These are phyloP conservation scores for Thozetella sp. DNA, from an alignment of 495 filamentous ascomycete genomes.

Conservation along the genomic window DNA sequence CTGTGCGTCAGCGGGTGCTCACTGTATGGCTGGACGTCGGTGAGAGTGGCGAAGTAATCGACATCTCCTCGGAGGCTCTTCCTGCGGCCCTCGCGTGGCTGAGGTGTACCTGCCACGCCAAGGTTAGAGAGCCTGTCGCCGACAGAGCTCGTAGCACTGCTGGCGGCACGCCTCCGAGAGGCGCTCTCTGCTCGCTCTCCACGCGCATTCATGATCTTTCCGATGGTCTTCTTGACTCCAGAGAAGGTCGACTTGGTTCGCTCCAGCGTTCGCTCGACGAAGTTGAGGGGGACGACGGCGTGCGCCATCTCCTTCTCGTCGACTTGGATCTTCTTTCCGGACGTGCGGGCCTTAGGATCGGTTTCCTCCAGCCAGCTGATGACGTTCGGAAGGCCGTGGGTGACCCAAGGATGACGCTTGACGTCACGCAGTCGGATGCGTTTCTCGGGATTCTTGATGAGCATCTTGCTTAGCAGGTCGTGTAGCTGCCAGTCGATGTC, in stretches of 20 bases:
- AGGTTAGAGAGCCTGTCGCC: slow-evolving; percentile 38
- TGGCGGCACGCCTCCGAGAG: slow-evolving; percentile 54
- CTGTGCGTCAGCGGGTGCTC: slow-evolving; percentile 87
- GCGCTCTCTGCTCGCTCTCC: slow-evolving; percentile 54
- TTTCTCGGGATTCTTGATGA: slow-evolving; percentile 86
- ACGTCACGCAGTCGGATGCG: slow-evolving; percentile 90
- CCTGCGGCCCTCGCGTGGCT: slow-evolving; percentile 55
- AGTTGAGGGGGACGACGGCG: slow-evolving; percentile 86
- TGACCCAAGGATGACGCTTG: slow-evolving; percentile 94
- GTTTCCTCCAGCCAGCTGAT: slow-evolving; percentile 89
- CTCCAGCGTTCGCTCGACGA: slow-evolving; percentile 82
- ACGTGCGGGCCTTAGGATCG: slow-evolving; percentile 77
- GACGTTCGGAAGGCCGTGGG: slow-evolving; percentile 76
- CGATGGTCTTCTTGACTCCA: slow-evolving; percentile 63
- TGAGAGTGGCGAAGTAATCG: slow-evolving; percentile 61
- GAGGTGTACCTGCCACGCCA: slow-evolving; percentile 27
- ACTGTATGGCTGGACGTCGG: slow-evolving; percentile 27
- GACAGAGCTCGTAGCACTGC: slow-evolving; percentile 59
- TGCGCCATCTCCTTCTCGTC: slow-evolving; percentile 85
- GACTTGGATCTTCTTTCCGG: slow-evolving; percentile 90
- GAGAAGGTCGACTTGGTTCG: slow-evolving; percentile 60
- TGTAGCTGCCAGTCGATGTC: slow-evolving; percentile 79
- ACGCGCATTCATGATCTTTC: slow-evolving; percentile 60
- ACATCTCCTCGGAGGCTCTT: slow-evolving; percentile 68
- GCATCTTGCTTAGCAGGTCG: slow-evolving; percentile 78